A percentile compares a stretch with the other conserved stretches of the same genome.
These are phyloP conservation scores for Debaryomyces coudertii DNA, from an alignment of 1,139 yeast species.

Conservation along the genomic window DNA sequence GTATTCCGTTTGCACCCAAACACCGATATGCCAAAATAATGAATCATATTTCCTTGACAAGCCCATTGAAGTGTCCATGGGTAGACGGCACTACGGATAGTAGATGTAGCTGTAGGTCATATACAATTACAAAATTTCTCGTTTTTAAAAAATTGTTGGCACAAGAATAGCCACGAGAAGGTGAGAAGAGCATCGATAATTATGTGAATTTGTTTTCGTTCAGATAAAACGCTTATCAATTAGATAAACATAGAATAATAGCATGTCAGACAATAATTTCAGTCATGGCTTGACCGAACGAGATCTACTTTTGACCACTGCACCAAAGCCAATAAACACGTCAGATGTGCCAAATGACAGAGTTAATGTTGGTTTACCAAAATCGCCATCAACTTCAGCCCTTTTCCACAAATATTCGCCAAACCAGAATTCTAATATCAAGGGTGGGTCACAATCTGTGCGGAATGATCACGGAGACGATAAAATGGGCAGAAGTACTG, in stretches of 20 bases:
- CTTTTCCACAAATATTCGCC: background rate
- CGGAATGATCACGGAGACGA: background rate
- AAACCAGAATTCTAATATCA: background rate
- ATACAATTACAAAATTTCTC: too few species aligned
- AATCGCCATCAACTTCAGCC: constrained; percentile 8
- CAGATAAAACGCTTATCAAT: too few species aligned
- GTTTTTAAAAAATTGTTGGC: too few species aligned
- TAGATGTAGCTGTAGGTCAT: too few species aligned
- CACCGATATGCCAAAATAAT: background rate
- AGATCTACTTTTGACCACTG: background rate
- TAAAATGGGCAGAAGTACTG: background rate
- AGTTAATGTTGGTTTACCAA: background rate
- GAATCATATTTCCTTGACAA: background rate
- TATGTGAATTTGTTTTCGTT: too few species aligned
- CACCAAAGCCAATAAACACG: background rate
- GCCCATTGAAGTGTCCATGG: too few species aligned
- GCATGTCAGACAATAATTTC: background rate
- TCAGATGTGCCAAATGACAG: constrained; percentile 1
- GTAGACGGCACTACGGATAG: background rate
- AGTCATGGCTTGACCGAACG: background rate
- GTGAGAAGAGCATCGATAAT: too few species aligned
- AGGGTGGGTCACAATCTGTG: background rate
- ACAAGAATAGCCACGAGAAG: too few species aligned
- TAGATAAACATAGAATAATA: background rate
- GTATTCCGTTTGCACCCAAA: constrained; percentile 2